Evolutionary conservation across 2,329 filamentous ascomycete species (phyloP).

Genomic region (Daldinia sp.): DNA sequence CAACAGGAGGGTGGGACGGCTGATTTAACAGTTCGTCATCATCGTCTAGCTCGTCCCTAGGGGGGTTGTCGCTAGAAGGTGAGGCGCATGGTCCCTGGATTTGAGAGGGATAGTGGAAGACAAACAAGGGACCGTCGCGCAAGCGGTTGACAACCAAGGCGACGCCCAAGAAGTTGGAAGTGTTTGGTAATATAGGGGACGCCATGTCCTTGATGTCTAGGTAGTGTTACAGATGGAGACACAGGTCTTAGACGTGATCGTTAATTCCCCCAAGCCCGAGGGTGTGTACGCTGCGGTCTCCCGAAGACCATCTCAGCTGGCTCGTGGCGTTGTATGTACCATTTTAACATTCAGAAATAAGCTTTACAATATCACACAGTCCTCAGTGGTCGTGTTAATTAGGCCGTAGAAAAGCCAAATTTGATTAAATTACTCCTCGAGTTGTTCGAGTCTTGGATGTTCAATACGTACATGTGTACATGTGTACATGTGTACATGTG

Average conservation of each 20-base stretch:
- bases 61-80: constrained; percentile 47
- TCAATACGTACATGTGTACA: neutral
- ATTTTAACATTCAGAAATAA: neutral
- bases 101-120: constrained; percentile 87
- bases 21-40: constrained; percentile 67
- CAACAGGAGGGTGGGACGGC: constrained; percentile 55
- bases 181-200: constrained; percentile 62
- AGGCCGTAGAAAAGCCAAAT: neutral
- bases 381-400: neutral
- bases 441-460: neutral
- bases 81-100: constrained; percentile 57
- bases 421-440: neutral
- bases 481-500: too few species aligned
- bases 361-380: neutral
- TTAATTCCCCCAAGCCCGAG: constrained; percentile 24
- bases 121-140: constrained; percentile 81
- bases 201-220: constrained; percentile 55
- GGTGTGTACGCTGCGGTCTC: constrained; percentile 12
- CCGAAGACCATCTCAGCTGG: constrained; percentile 26
- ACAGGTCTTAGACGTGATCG: constrained; percentile 38
- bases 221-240: constrained; percentile 31
- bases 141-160: constrained; percentile 80
- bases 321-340: neutral
- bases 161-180: constrained; percentile 74
- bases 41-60: constrained; percentile 54